Evolutionary conservation across 139 green algal genomes (phyloP).

Genomic region (Astrephomene gubernaculifera): DNA sequence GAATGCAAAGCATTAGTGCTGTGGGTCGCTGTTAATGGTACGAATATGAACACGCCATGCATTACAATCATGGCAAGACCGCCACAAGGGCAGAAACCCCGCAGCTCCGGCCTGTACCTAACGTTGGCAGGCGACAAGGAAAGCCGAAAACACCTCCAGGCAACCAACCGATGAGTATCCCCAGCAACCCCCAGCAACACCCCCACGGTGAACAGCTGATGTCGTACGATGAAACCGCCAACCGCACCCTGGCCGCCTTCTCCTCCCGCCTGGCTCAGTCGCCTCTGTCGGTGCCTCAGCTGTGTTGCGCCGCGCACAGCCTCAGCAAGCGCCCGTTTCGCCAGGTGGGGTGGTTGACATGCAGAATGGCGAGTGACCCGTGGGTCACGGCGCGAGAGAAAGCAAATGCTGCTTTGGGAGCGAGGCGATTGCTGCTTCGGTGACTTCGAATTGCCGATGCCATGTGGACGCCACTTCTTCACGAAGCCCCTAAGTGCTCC

Average conservation of each 20-base stretch:
- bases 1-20: too few relatives aligned
- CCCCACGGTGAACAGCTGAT: neutral
- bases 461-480: too few relatives aligned
- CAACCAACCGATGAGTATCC: neutral
- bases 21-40: too few relatives aligned
- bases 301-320: conserved; percentile 77
- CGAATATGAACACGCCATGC: too few relatives aligned
- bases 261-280: conserved; percentile 61
- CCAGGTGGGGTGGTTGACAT: conserved; percentile 74
- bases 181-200: neutral
- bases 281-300: conserved; percentile 80
- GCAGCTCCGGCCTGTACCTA: too few relatives aligned
- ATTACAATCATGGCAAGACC: neutral
- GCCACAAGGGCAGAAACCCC: too few relatives aligned
- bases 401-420: too few relatives aligned
- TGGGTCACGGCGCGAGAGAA: too few relatives aligned
- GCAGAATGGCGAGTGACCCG: too few relatives aligned
- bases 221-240: conserved; percentile 39
- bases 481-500: too few relatives aligned
- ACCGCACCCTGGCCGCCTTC: conserved; percentile 63
- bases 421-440: neutral
- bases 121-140: too few relatives aligned
- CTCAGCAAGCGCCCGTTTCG: conserved; percentile 57
- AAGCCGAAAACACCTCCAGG: neutral
- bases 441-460: too few relatives aligned